A percentile compares a stretch with the other conserved stretches of the same genome.
Evolutionary conservation across 2,329 filamentous ascomycete species (phyloP).

Genomic region (Colletotrichum tropicale): DNA sequence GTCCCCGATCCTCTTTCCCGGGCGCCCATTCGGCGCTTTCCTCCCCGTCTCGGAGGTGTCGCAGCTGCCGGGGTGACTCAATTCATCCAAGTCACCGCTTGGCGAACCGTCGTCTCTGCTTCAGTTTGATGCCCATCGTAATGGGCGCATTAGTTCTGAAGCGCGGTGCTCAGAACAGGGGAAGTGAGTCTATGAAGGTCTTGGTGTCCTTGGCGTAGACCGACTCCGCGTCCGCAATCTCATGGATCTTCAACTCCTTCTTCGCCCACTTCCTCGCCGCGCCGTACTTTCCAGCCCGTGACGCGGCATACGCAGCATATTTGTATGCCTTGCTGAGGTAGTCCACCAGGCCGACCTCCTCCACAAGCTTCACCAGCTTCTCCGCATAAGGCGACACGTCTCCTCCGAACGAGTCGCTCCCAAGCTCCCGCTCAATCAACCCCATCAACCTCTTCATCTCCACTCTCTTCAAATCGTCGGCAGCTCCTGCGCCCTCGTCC

Average conservation of each 20-base stretch:
- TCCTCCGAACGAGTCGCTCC: slow-evolving; percentile 10
- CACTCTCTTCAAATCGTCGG: slow-evolving; percentile 25
- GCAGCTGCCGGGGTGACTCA: slow-evolving; percentile 9
- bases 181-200: slow-evolving; percentile 11
- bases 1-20: background rate
- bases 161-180: background rate
- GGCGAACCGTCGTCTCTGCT: background rate
- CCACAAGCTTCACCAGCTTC: slow-evolving; percentile 23
- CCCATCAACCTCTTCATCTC: slow-evolving; percentile 33
- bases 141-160: background rate
- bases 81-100: background rate
- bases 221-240: slow-evolving; percentile 21
- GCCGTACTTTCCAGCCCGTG: slow-evolving; percentile 9
- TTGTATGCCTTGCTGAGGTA: slow-evolving; percentile 27
- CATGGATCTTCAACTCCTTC: slow-evolving; percentile 23
- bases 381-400: slow-evolving; percentile 19
- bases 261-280: slow-evolving; percentile 25
- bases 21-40: background rate
- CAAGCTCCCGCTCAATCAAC: slow-evolving; percentile 34
- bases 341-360: slow-evolving; percentile 27
- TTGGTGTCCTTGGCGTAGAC: background rate
- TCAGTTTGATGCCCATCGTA: background rate
- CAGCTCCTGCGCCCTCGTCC: slow-evolving; percentile 32
- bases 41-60: background rate
- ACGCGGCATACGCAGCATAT: slow-evolving; percentile 25